Percentiles rank a stretch among this genome's conserved stretches.
phyloP scores from a whole-genome alignment of 176 grass and related monocot species.

The Alopecurus myosuroides region DNA sequence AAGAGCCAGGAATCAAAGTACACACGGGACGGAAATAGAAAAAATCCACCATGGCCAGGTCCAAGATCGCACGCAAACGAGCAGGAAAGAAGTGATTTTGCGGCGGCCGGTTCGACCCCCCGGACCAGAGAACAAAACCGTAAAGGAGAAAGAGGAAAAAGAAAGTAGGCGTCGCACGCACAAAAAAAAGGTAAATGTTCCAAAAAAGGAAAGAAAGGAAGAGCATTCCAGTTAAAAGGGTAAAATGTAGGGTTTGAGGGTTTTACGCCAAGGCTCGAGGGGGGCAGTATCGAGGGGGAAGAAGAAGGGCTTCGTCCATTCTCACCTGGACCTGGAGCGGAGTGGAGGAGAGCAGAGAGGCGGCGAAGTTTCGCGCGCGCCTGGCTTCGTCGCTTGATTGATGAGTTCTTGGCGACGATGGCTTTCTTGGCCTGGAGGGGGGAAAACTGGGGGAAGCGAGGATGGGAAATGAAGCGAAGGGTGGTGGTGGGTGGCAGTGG shows the following conservation, averaged over 20 bases:
- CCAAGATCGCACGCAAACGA: neutral
- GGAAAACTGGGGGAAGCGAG: neutral
- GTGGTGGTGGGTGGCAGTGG: neutral
- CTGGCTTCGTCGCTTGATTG: neutral
- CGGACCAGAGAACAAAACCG: neutral
- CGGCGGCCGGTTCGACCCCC: neutral
- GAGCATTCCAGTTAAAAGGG: neutral
- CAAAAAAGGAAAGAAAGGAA: neutral
- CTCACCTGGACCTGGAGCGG: neutral
- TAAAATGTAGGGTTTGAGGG: conserved; percentile 4
- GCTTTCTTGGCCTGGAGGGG: neutral
- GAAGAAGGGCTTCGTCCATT: neutral
- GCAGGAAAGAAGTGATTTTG: neutral
- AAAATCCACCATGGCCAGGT: neutral
- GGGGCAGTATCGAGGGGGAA: neutral
- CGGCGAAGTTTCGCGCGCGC: neutral
- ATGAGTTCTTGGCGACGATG: neutral
- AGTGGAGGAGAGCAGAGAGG: neutral
- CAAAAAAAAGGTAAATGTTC: neutral
- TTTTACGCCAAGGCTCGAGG: neutral
- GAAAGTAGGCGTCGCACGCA: neutral
- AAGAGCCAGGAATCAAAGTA: neutral
- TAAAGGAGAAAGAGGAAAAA: neutral
- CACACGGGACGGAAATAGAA: neutral
- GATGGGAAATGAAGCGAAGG: neutral